These are phyloP conservation scores for Lentinus brumalis DNA, from an alignment of 768 basidiomycete species.

Conservation along the genomic window DNA sequence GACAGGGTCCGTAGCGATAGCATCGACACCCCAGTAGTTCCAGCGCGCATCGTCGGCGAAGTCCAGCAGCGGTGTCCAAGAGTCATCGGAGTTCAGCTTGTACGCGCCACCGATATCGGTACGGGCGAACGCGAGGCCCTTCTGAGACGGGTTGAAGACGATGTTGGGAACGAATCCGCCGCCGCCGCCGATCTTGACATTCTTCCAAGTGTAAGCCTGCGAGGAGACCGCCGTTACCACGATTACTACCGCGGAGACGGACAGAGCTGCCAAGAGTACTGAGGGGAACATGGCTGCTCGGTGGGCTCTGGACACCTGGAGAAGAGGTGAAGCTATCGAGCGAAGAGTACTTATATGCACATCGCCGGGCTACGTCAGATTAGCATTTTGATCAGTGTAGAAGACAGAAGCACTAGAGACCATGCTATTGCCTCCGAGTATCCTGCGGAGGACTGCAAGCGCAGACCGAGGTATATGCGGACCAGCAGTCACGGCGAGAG, in stretches of 20 bases:
- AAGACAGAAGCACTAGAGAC: not conserved
- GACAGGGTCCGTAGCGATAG: conserved; percentile 64
- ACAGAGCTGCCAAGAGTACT: conserved; percentile 30
- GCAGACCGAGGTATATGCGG: conserved; percentile 16
- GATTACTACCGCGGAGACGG: conserved; percentile 34
- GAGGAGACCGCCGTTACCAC: conserved; percentile 44
- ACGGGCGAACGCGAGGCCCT: conserved; percentile 65
- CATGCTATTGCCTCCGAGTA: conserved; percentile 17
- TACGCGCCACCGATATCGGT: conserved; percentile 72
- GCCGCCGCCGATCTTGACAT: conserved; percentile 55
- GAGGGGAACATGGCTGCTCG: conserved; percentile 16
- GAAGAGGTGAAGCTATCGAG: not conserved
- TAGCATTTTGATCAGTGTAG: not conserved
- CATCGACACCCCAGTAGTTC: conserved; percentile 47
- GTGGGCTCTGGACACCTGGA: conserved; percentile 1
- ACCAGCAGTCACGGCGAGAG: conserved; percentile 12
- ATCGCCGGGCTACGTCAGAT: not conserved
- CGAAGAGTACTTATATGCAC: conserved; percentile 3
- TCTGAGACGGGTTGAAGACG: conserved; percentile 60
- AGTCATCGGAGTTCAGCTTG: conserved; percentile 58
- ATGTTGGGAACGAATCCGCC: conserved; percentile 58
- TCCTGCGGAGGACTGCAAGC: conserved; percentile 5
- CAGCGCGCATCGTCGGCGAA: conserved; percentile 50
- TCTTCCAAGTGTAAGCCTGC: conserved; percentile 61
- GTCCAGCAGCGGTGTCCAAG: conserved; percentile 66